Base-by-base conservation (phyloP, 2,329 filamentous ascomycete species). In the Alternaria conjuncta region DNA sequence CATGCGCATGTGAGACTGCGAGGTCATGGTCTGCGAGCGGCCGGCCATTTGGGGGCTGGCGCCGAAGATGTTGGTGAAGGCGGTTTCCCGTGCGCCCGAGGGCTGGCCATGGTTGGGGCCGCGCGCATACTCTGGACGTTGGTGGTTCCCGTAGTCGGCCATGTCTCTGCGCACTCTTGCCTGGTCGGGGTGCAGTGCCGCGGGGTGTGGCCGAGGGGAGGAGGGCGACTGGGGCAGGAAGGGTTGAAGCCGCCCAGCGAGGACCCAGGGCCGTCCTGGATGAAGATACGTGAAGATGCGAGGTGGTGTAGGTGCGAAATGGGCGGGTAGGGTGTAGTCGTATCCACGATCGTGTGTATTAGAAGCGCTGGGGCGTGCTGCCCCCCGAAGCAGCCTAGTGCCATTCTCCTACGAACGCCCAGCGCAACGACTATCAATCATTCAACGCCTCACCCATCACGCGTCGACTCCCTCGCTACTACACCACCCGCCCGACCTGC, bases 1-100 rank as follows among this genome's bases (percentile, higher is more conserved):
- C 56, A 85, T 84, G 63, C 86, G 73, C 83, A 87, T 88, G 63
- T 85, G 82, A 30, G 90, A 86, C 68, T 93, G 90, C 60, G 92
- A 94, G 68, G 90, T 96, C 94, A 98, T 97, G 25, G 95, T 97
- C 77, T 97, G 94, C 61, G 94, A 96, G 79, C 96, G 91, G 62
- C 95, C 95, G 49, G 92, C 74, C 76, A 78, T 73, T 65, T 77
- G 89, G 50, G 93, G 93, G 68, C 93, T 94, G 69, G 92, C 90
- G 72, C 95, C 96, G 79, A 98, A 99, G 78, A 98, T 98, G 82
- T 95, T 95, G 70, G 92, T 93, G 81, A 96, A 99, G 70, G 95
- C 96, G 71, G 93, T 93, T 88, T 99, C 94, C 83, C 96, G 91
- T 82, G 96, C 92, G 64, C 85, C 71, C 44, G 86, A 83, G 56